Base-by-base conservation (phyloP, 129 eudicot genomes). In the Kitagawia praeruptora region DNA sequence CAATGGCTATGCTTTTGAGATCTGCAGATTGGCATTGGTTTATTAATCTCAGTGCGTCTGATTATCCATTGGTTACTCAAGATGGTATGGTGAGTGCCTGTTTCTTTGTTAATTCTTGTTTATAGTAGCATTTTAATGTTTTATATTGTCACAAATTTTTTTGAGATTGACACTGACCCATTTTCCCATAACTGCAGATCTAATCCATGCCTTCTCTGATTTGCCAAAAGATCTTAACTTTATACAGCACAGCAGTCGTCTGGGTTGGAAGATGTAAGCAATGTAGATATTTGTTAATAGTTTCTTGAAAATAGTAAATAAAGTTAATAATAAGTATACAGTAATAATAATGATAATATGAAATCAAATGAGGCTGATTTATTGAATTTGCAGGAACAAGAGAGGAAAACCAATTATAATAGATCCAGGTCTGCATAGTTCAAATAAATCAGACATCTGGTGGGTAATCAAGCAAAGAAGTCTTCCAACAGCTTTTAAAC, bases 51-150 rank as follows among this genome's bases (percentile, higher is more conserved):
- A 95, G 99, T 89, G 99, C 99, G 16, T 92, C 99, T 73, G 99
- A 95, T 86, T 95, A 95, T 80, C 99, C 99, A 69, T 79, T 95
- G 40, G 89, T 95, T 47, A 92, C 99, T 88, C 99, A 95, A 92
- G 99, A 95, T 92, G 99, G 99, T 95, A 95, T 77, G 97, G 99
- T 95, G 91, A 95, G 97, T 92, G 83, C 38, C 77, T 56, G n/a
- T 69, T 79, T 48, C 27, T 51, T 47, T 70, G 66, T 38, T 5
- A 72, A 51, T 46, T 40, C 19, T 25, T 70, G 74, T 23, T n/a
- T 5, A 12, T 25, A 16, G 46, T 69, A 8, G 45, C 25, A 27
- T 34, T 18, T 46, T n/a, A 46, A 70, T 58, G 38, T 31, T 70
- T 69, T 42, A 38, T 28, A 8, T 56, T 25, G 34, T 10, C 69